Evolutionary conservation across 1,284 basidiomycete genomes (phyloP), one percentile per base, ranked within the genome.

Genomic region (Ustilago curta): DNA sequence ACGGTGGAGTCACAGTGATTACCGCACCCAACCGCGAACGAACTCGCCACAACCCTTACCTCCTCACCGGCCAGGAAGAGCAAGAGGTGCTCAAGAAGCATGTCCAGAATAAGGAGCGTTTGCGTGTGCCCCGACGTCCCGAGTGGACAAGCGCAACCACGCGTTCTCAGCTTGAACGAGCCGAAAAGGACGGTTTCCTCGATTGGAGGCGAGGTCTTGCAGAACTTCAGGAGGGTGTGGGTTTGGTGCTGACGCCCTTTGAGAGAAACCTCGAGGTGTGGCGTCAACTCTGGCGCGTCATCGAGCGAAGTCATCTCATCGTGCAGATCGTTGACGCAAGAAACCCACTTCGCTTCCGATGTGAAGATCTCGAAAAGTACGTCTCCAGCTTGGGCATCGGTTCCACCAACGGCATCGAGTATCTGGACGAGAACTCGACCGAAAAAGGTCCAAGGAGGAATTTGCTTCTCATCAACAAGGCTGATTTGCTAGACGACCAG

Each of bases 381-480:
- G 83, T 85, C 9, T 51, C 63, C 16, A 66, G 72, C 45, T 65
- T 83, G 19, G 62, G 71, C 25, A 65, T 98, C 85, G 90, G 95
- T 47, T 96, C 94, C 74, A 92, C 94, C 77, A 95, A 98, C 87
- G 86, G 98, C 48, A 95, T 97, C 79, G 87, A 88, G 3, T 98
- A 97, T 83, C 92, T 97, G 1, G 86, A 88, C 58, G 93, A 91
- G 80, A 90, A 91, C 0, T 93, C 92, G 81, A 91, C 90, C 14
- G 85, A 89, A 32, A 58, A 69, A 51, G 79, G 77, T 7, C 91
- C 91, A 11, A 86, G 95, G 79, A 90, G 88, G 82, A 93, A 89
- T 79, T 86, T 99, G 78, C 86, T 99, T 43, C 88, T 99, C 59
- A 93, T 99, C 85, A 99, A 99, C 86, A 99, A 99, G 86, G 90